A percentile compares a stretch with the other conserved stretches of the same genome.
These are phyloP conservation scores for Pyricularia grisea DNA, from an alignment of 2,329 filamentous ascomycete species.

Conservation along the genomic window DNA sequence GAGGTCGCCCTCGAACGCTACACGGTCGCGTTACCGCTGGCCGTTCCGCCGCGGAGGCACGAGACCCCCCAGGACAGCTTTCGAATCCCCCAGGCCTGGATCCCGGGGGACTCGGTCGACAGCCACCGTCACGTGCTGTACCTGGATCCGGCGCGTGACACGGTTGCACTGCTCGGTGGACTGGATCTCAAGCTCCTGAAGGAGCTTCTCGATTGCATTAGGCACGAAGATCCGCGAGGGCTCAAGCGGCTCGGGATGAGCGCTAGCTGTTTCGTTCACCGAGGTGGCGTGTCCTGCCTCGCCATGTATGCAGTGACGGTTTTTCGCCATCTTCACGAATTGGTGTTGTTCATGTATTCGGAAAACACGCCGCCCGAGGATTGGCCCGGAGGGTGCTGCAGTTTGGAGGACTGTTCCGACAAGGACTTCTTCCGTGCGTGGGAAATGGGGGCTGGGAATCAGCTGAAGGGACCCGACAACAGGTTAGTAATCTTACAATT, in stretches of 20 bases:
- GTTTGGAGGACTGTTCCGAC: slow-evolving; percentile 8
- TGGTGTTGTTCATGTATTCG: slow-evolving; percentile 8
- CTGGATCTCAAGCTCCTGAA: slow-evolving; percentile 19
- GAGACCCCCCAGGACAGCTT: neutral
- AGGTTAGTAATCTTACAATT: neutral
- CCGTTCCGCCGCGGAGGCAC: slow-evolving; percentile 6
- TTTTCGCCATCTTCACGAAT: slow-evolving; percentile 8
- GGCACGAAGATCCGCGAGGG: neutral
- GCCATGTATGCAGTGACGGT: slow-evolving; percentile 8
- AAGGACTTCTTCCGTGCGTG: slow-evolving; percentile 8
- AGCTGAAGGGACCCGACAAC: slow-evolving; percentile 3
- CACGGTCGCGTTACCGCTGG: slow-evolving; percentile 19
- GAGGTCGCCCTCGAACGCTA: slow-evolving; percentile 19
- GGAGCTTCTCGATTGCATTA: neutral
- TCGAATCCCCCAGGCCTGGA: slow-evolving; percentile 6
- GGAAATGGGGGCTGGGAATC: slow-evolving; percentile 6
- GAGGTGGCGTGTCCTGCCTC: slow-evolving; percentile 4
- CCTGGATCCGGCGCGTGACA: slow-evolving; percentile 20
- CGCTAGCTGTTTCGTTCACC: slow-evolving; percentile 2
- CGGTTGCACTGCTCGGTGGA: slow-evolving; percentile 21
- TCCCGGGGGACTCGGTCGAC: slow-evolving; percentile 10
- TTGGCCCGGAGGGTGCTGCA: slow-evolving; percentile 8
- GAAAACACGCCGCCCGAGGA: slow-evolving; percentile 2
- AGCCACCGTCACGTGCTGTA: slow-evolving; percentile 17
- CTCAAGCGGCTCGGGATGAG: slow-evolving; percentile 2